Evolutionary conservation across 768 basidiomycete genomes (phyloP), one percentile per base, ranked within the genome.

Genomic region (Panaeolus cyanescens): DNA sequence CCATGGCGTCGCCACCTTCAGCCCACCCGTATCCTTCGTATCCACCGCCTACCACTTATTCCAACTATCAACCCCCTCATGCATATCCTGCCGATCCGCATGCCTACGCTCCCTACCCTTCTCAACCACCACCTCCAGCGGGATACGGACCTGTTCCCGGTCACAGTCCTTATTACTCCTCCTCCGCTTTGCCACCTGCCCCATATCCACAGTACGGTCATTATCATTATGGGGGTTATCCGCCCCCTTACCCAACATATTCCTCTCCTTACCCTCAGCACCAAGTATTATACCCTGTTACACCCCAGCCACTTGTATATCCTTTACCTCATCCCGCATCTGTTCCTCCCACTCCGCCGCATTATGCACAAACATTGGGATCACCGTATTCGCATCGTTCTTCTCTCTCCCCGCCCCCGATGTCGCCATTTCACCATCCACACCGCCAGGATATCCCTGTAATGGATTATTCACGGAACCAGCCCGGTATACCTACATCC

Each of bases 281-380:
- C 6, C 45, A 20, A 55, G 32, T 20, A 30, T 6, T 55, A 31
- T 62, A 39, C 55, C 7, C 40, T 42, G 54, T 58, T 40, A 30
- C 58, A 17, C 55, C 64, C 2, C 62, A 59, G 8, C 54, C 62
- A 17, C 32, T 58, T 6, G 55, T 31, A 20, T 63, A 63, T 54
- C 55, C 55, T 28, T 28, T 39, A 6, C 66, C 76, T 63, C 67
- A 60, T 62, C 70, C 65, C 67, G 70, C 32, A 33, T 19, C 37
- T 2, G 37, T 39, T 53, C 54, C 59, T 8, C 58, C 64, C 10
- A 56, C 59, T 56, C 50, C 53, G 56, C 28, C 32, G n/a, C 56
- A 56, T 28, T 60, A 64, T 55, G 37, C 59, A 6, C 62, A 59
- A 33, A 50, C 56, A 1, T 58, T 56, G 31, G 50, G 20, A 22